Evolutionary conservation across 1,139 yeast species (phyloP).

Genomic region (Protomyces inouyei): DNA sequence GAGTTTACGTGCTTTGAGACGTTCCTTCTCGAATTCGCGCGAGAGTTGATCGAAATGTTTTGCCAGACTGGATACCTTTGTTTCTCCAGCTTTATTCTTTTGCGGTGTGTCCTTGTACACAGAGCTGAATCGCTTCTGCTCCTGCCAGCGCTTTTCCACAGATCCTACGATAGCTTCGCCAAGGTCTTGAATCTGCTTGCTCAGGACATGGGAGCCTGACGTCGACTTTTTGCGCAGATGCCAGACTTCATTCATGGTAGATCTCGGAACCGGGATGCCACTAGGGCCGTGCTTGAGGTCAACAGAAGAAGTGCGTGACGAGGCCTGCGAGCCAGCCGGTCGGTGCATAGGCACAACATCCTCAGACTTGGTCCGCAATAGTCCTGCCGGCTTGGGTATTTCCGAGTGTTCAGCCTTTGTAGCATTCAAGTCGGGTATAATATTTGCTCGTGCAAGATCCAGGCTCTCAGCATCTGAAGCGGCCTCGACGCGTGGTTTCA

Average conservation of each 20-base stretch:
- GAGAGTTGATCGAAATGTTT: slow-evolving; percentile 74
- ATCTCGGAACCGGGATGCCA: slow-evolving; percentile 3
- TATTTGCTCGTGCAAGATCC: neutral
- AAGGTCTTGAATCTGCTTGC: slow-evolving; percentile 24
- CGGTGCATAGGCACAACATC: neutral
- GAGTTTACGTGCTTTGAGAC: slow-evolving; percentile 71
- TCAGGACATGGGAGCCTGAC: slow-evolving; percentile 6
- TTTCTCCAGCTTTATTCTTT: slow-evolving; percentile 32
- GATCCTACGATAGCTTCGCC: slow-evolving; percentile 21
- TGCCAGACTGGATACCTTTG: slow-evolving; percentile 42
- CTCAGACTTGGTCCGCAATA: slow-evolving; percentile 1
- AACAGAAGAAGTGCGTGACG: slow-evolving; percentile 2
- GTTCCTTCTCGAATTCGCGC: slow-evolving; percentile 76
- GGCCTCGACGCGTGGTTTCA: neutral
- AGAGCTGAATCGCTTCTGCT: slow-evolving; percentile 32
- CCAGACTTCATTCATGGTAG: neutral
- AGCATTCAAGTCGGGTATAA: neutral
- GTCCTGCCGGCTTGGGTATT: slow-evolving; percentile 2
- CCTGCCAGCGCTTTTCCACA: slow-evolving; percentile 23
- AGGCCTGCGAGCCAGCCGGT: neutral
- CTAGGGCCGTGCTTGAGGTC: slow-evolving; percentile 1
- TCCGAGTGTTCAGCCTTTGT: neutral
- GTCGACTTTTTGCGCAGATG: slow-evolving; percentile 19
- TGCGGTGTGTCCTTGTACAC: slow-evolving; percentile 36
- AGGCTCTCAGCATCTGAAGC: neutral